These are phyloP conservation scores for Orobanche coerulescens DNA, from an alignment of 257 asterid genomes.

Conservation along the genomic window DNA sequence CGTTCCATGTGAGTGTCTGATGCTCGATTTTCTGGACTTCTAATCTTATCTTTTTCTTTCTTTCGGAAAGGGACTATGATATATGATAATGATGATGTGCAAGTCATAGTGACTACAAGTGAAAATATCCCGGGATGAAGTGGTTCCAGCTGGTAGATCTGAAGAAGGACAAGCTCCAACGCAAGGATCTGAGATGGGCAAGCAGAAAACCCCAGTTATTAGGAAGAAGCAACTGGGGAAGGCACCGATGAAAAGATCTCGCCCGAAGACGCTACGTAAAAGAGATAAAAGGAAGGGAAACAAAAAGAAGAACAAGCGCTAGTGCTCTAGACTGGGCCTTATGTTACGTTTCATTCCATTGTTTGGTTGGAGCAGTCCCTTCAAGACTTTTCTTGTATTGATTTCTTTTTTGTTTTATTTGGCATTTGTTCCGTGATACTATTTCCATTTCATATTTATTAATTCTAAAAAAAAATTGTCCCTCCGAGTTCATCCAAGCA, in stretches of 20 bases:
- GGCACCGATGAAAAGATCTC: slow-evolving; percentile 43
- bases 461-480: no score
- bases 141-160: slow-evolving; percentile 21
- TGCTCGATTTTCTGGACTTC: no score
- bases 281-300: slow-evolving; percentile 75
- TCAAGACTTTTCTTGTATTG: background rate
- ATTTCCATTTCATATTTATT: no score
- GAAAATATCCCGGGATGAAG: slow-evolving; percentile 59
- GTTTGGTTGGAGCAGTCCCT: no score
- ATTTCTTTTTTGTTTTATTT: no score
- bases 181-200: slow-evolving; percentile 30
- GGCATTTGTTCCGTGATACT: no score
- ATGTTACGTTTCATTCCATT: no score
- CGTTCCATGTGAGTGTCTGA: no score
- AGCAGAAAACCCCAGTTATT: slow-evolving; percentile 28
- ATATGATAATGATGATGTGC: slow-evolving; percentile 67
- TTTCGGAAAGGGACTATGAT: slow-evolving; percentile 42
- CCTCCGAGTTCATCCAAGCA: no score
- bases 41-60: slow-evolving; percentile 8
- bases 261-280: slow-evolving; percentile 50
- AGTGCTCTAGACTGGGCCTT: no score
- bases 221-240: slow-evolving; percentile 50
- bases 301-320: slow-evolving; percentile 32
- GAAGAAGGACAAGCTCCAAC: slow-evolving; percentile 17
- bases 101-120: slow-evolving; percentile 68